A percentile compares a stretch with the other conserved stretches of the same genome.
phyloP scores from a whole-genome alignment of 2,329 filamentous ascomycete genomes.

The Hysterium pulicare region DNA sequence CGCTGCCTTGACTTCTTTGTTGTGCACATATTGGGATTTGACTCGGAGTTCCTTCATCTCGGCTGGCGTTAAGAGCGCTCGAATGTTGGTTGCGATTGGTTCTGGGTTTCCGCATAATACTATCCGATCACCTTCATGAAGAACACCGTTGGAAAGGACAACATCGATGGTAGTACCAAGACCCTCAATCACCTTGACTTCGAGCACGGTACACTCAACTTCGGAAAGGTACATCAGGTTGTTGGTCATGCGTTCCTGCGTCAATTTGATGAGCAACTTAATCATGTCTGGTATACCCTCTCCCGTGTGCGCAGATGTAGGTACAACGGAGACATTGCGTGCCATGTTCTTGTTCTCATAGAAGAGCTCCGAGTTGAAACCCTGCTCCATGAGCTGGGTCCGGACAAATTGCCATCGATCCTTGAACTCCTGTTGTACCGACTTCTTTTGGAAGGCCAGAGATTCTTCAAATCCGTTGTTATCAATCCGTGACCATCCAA shows the following conservation, averaged over 20 bases:
- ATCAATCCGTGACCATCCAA: conserved; percentile 97
- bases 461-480: conserved; percentile 98
- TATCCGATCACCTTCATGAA: conserved; percentile 90
- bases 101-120: conserved; percentile 97
- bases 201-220: conserved; percentile 94
- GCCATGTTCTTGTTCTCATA: conserved; percentile 99
- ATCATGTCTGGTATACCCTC: conserved; percentile 99
- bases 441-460: conserved; percentile 83
- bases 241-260: conserved; percentile 95
- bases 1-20: conserved; percentile 98
- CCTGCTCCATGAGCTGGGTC: conserved; percentile 89
- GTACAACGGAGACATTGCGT: conserved; percentile 89
- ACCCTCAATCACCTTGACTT: conserved; percentile 98
- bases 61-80: conserved; percentile 88
- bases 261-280: conserved; percentile 87
- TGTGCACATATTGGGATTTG: conserved; percentile 95
- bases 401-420: conserved; percentile 89
- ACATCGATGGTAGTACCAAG: conserved; percentile 99
- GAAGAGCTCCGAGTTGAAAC: conserved; percentile 95
- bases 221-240: conserved; percentile 98
- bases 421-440: conserved; percentile 89
- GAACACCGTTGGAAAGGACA: conserved; percentile 89
- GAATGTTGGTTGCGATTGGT: conserved; percentile 89
- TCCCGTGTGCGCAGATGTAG: conserved; percentile 96
- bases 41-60: conserved; percentile 91